These are phyloP conservation scores for Candolleomyces eurysporus DNA, from an alignment of 768 basidiomycete species.

Conservation along the genomic window DNA sequence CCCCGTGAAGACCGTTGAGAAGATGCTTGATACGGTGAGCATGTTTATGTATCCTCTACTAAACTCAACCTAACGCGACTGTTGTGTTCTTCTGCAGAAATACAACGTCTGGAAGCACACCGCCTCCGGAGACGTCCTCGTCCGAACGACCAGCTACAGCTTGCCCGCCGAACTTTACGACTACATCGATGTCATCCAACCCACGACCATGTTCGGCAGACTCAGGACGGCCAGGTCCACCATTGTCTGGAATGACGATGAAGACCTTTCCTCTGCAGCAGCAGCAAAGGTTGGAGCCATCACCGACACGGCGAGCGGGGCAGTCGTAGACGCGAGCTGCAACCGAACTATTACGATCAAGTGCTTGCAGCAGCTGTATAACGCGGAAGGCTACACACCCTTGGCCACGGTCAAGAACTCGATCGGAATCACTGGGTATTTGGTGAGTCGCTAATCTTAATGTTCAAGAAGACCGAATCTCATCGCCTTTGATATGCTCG, in stretches of 20 bases:
- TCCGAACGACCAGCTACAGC: conserved; percentile 68
- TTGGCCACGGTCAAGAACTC: conserved; percentile 39
- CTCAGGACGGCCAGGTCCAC: conserved; percentile 41
- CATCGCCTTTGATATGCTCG: background rate
- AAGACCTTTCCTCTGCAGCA: background rate
- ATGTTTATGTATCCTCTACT: background rate
- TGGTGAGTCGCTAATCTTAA: conserved; percentile 13
- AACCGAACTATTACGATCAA: conserved; percentile 47
- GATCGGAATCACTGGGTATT: conserved; percentile 55
- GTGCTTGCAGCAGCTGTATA: conserved; percentile 58
- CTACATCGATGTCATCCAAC: conserved; percentile 68
- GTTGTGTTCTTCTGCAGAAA: conserved; percentile 34
- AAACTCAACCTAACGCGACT: background rate
- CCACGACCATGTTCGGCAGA: conserved; percentile 66
- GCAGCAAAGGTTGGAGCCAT: conserved; percentile 4
- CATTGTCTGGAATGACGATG: conserved; percentile 21
- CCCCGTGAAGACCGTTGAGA: conserved; percentile 58
- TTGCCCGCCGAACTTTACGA: conserved; percentile 56
- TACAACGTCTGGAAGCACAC: conserved; percentile 62
- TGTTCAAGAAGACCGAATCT: background rate
- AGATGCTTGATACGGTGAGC: conserved; percentile 69
- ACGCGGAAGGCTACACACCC: conserved; percentile 45
- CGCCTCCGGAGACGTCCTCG: conserved; percentile 48
- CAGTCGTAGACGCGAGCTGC: conserved; percentile 29
- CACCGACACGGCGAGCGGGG: background rate